phyloP scores from a whole-genome alignment of 352 stramenopile genomes.

The Elongisporangium anandrum region DNA sequence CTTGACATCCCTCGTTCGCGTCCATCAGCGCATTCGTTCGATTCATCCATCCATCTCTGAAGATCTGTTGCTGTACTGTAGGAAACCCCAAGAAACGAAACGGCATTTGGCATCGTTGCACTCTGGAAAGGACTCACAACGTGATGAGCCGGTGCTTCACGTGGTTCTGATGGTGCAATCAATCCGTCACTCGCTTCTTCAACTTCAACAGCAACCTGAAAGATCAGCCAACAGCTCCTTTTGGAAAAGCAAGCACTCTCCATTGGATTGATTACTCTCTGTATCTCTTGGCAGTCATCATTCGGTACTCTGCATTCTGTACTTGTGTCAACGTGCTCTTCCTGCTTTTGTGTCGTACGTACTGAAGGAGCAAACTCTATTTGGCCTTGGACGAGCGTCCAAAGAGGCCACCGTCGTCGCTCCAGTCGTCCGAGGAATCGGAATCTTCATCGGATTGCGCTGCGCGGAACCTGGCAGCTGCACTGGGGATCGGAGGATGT shows the following conservation, averaged over 20 bases:
- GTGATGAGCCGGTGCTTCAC: background rate
- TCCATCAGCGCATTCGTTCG: background rate
- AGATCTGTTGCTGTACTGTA: background rate
- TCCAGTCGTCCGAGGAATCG: slow-evolving; percentile 51
- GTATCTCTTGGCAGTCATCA: background rate
- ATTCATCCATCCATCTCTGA: background rate
- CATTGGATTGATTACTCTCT: background rate
- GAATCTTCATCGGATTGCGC: slow-evolving; percentile 39
- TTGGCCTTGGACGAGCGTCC: slow-evolving; percentile 9
- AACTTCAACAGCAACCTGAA: background rate
- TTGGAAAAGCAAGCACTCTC: background rate
- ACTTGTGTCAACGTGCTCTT: background rate
- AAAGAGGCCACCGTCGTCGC: slow-evolving; percentile 64
- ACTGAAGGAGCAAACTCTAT: background rate
- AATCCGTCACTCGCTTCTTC: background rate
- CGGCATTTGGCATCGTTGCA: background rate
- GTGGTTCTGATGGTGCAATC: background rate
- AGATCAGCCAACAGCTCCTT: background rate
- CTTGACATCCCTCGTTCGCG: background rate
- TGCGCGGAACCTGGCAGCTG: slow-evolving; percentile 39
- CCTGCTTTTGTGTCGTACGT: too few species aligned
- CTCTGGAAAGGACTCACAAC: background rate
- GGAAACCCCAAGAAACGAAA: too few species aligned
- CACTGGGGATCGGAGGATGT: slow-evolving; percentile 44
- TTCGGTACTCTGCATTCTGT: background rate